Percentiles rank a stretch among this genome's conserved stretches.
Evolutionary conservation across 495 filamentous ascomycete species (phyloP).

Genomic region (Xylaria flabelliformis): DNA sequence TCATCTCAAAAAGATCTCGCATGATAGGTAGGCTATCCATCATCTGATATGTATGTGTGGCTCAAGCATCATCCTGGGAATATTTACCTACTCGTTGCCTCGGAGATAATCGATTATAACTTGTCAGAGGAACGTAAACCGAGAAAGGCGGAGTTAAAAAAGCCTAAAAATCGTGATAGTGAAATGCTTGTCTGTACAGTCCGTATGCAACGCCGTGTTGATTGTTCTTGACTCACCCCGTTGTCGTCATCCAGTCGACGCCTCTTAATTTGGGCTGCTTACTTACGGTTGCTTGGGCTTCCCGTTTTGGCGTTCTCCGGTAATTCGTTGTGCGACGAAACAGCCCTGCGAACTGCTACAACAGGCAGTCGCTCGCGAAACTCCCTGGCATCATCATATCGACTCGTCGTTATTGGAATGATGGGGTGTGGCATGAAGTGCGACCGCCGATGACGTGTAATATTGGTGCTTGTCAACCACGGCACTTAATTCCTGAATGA

Average conservation of each 20-base stretch:
- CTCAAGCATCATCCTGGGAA: not conserved
- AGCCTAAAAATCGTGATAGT: not conserved
- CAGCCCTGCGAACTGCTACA: not conserved
- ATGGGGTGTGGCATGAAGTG: not conserved
- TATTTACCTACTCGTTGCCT: not conserved
- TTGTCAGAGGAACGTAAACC: not conserved
- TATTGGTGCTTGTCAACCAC: not conserved
- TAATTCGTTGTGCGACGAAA: not conserved
- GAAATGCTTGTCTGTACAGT: not conserved
- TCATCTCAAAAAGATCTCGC: not conserved
- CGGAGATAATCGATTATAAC: not conserved
- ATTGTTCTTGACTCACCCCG: not conserved
- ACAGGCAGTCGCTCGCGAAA: not conserved
- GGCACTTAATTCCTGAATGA: not conserved
- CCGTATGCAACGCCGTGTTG: no score
- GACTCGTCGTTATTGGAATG: not conserved
- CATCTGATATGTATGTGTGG: not conserved
- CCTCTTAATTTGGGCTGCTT: conserved; percentile 15
- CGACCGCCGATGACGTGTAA: not conserved
- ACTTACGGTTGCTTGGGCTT: conserved; percentile 6
- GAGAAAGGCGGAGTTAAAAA: not conserved
- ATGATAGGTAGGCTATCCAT: not conserved
- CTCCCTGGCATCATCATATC: not conserved
- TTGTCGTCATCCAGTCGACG: conserved; percentile 2
- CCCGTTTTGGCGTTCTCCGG: not conserved